Evolutionary conservation across 2,329 filamentous ascomycete genomes (phyloP), one percentile per base, ranked within the genome.

Genomic region (Alternaria incomplexa): DNA sequence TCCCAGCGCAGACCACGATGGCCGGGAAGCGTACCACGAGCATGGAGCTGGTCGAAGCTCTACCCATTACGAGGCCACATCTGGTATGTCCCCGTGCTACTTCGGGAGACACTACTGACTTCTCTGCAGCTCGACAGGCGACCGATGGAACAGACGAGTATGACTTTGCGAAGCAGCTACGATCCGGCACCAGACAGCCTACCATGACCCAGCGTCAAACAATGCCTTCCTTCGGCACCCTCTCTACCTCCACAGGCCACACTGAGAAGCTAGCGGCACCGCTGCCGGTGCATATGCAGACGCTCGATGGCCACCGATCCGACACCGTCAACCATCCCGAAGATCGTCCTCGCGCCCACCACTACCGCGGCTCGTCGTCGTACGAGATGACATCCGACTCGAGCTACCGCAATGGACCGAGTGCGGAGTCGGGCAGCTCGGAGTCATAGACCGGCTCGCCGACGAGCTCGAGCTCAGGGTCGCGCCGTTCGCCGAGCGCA

Each of bases 1-100:
- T 63, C 83, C 83, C 3, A 81, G 80, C 45, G 81, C 81, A 58
- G 83, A 85, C 64, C 80, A 81, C 65, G 81, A 84, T 71, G 82
- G 82, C 26, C 78, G 77, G 25, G 80, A 81, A 20, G 66, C 69
- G n/a, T 58, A 62, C 56, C 22, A 78, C 78, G 55, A 44, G 73
- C 22, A 32, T 9, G 36, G 20, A n/a, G 6, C 17, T 23, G 60
- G 53, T 5, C 54, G n/a, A 28, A 54, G 25, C 15, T 20, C 51
- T 12, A 32, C 17, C 3, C 48, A 52, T 30, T 50, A 56, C 40
- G 44, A 58, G 8, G 44, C 36, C 25, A 44, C 52, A 2, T 30
- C 28, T 25, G 20, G 60, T 62, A 44, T 12, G 50, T 40, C 3
- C 2, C n/a, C 23, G 9, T 10, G 5, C 5, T 52, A 25, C 36